These are phyloP conservation scores for Tubosaeta brunneosetosa DNA, from an alignment of 768 basidiomycete species.

Conservation along the genomic window DNA sequence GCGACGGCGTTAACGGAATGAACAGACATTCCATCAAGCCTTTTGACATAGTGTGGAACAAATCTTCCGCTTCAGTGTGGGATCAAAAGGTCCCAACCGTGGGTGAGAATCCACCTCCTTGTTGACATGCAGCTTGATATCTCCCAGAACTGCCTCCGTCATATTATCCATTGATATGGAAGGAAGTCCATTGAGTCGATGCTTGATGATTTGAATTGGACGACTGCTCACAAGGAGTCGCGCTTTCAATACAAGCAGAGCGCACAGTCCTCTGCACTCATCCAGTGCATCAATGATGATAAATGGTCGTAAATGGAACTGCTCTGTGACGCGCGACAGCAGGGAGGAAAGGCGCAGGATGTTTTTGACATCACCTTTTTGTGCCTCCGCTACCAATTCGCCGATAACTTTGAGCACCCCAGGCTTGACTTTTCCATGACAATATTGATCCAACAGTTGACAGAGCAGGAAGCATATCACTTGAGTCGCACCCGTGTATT, in stretches of 20 bases:
- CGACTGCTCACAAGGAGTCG: neutral
- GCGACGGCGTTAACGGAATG: neutral
- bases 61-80: neutral
- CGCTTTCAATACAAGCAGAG: neutral
- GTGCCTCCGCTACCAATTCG: neutral
- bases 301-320: neutral
- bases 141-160: neutral
- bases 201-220: neutral
- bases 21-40: neutral
- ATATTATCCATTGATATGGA: neutral
- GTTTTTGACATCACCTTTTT: neutral
- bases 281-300: conserved; percentile 7
- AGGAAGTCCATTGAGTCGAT: neutral
- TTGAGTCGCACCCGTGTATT: neutral
- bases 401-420: neutral
- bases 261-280: conserved; percentile 1
- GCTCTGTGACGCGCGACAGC: neutral
- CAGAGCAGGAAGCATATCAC: neutral
- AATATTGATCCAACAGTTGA: neutral
- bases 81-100: neutral
- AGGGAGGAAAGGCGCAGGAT: neutral
- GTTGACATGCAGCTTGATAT: conserved; percentile 3
- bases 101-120: neutral
- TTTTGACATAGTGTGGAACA: neutral
- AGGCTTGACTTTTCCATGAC: neutral